Base-by-base conservation (phyloP, 2,329 filamentous ascomycete genomes). In the Plectosphaerella cucumerina region DNA sequence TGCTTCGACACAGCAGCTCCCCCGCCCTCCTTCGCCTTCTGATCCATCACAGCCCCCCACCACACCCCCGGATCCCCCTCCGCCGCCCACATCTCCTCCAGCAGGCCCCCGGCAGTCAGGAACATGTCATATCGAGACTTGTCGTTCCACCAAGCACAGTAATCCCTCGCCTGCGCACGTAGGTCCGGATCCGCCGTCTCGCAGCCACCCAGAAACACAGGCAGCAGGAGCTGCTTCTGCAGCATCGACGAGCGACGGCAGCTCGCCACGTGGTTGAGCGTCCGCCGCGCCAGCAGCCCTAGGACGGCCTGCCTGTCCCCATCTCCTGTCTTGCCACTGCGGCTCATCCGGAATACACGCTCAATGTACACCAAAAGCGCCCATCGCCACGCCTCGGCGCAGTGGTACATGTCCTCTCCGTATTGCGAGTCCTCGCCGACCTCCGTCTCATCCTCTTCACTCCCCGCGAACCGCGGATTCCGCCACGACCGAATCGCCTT, bases 191-290 rank as follows among this genome's bases (percentile, higher is more conserved):
- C 60, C 9, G 39, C 56, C 2, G 60, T 61, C 52, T 69, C 68
- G 18, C 59, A 60, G 2, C 60, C 66, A 0, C 66, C 66, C 0
- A 71, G 51, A 33, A 71, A 70, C 0, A 69, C 59, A 1, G 68
- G 67, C 1, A 71, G 57, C 3, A 71, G 59, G 0, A 70, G 55
- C 42, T 70, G 68, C 47, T 70, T 70, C 51, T 69, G 66, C 0
- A 64, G 56, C 43, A 64, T 59, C 0, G 57, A 60, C 11, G 56
- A 62, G 14, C 50, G 52, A 9, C 64, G 56, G 48, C 65, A 67
- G 17, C 59, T 61, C 6, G 57, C 51, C n/a, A 64, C 60, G 53
- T 65, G 60, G 35, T 63, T 60, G 39, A 70, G 56, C 1, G 59
- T 63, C n/a, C 54, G 56, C 11, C 65, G 63, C 1, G 60, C 58